Conservation (phyloP, 2,329 filamentous ascomycete species). For the Fusarium transvaalense region DNA sequence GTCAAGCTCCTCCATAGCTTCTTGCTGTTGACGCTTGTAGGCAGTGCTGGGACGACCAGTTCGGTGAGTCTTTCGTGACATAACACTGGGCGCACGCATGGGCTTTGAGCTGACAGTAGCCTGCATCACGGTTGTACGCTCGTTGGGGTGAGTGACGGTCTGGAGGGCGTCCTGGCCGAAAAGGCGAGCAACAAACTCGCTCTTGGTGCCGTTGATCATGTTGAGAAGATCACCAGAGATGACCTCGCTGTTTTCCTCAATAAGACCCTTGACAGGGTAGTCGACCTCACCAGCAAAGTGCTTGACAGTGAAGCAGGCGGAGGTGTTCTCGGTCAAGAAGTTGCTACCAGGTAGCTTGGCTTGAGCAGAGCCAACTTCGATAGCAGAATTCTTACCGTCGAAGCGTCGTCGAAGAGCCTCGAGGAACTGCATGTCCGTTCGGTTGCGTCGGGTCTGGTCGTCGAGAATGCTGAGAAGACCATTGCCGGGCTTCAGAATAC, state of each 20-base stretch:
- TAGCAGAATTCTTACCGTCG: constrained; percentile 92
- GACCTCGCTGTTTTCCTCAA: constrained; percentile 96
- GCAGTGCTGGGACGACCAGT: constrained; percentile 51
- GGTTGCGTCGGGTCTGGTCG: constrained; percentile 91
- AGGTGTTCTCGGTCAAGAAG: constrained; percentile 84
- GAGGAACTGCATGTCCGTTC: constrained; percentile 88
- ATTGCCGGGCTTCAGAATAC: constrained; percentile 91
- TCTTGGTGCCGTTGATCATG: constrained; percentile 88
- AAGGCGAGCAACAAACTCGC: constrained; percentile 86
- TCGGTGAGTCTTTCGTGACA: constrained; percentile 77
- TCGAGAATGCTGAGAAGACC: constrained; percentile 94
- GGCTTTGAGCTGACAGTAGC: constrained; percentile 97
- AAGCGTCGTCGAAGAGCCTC: constrained; percentile 94
- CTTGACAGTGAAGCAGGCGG: constrained; percentile 87
- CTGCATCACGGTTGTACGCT: constrained; percentile 91
- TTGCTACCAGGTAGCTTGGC: constrained; percentile 88
- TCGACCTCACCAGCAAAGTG: constrained; percentile 98
- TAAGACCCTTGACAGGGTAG: constrained; percentile 85
- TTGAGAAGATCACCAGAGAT: constrained; percentile 97
- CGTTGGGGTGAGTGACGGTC: constrained; percentile 92
- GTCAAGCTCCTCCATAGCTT: constrained; percentile 62
- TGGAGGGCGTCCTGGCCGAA: constrained; percentile 97
- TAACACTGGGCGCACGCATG: constrained; percentile 90
- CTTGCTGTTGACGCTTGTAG: constrained; percentile 56
- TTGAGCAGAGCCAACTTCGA: constrained; percentile 80